phyloP scores from a whole-genome alignment of 768 basidiomycete genomes.

The Agaricus bisporus region DNA sequence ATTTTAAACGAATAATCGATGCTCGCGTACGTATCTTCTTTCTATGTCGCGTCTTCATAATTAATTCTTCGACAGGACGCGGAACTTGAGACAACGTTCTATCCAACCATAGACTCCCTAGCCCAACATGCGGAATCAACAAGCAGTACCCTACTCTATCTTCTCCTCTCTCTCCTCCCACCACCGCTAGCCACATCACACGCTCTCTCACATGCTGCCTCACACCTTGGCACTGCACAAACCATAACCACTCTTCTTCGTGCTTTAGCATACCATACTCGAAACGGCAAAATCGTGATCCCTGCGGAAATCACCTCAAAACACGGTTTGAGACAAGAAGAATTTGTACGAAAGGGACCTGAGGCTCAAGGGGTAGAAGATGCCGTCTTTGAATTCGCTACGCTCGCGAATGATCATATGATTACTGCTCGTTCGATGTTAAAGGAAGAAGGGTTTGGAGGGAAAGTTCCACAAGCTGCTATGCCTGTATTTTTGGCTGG shows the following conservation, averaged over 20 bases:
- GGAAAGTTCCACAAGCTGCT: conserved; percentile 47
- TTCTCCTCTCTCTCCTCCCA: conserved; percentile 62
- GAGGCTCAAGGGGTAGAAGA: conserved; percentile 59
- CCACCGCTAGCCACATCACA: conserved; percentile 38
- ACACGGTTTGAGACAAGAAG: conserved; percentile 74
- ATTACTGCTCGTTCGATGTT: conserved; percentile 69
- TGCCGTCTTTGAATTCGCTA: conserved; percentile 81
- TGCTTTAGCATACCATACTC: conserved; percentile 71
- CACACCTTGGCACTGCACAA: conserved; percentile 74
- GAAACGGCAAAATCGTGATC: conserved; percentile 64
- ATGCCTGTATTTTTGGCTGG: conserved; percentile 70
- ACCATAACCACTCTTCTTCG: conserved; percentile 68
- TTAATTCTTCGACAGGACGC: conserved; percentile 38
- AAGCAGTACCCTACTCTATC: conserved; percentile 71
- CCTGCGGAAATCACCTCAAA: conserved; percentile 79
- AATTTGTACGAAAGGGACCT: conserved; percentile 58
- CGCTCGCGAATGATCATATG: conserved; percentile 74
- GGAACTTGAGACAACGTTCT: conserved; percentile 58
- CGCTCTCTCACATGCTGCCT: conserved; percentile 67
- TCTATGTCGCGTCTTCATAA: not conserved
- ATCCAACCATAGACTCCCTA: conserved; percentile 63
- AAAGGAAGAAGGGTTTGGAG: conserved; percentile 39
- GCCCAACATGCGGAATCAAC: conserved; percentile 76
- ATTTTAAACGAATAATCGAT: conserved; percentile 78
- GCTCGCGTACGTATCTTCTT: conserved; percentile 56